Base-by-base conservation (phyloP, 192 early-diverging fungal species). In the Coemansia nantahalensis region DNA sequence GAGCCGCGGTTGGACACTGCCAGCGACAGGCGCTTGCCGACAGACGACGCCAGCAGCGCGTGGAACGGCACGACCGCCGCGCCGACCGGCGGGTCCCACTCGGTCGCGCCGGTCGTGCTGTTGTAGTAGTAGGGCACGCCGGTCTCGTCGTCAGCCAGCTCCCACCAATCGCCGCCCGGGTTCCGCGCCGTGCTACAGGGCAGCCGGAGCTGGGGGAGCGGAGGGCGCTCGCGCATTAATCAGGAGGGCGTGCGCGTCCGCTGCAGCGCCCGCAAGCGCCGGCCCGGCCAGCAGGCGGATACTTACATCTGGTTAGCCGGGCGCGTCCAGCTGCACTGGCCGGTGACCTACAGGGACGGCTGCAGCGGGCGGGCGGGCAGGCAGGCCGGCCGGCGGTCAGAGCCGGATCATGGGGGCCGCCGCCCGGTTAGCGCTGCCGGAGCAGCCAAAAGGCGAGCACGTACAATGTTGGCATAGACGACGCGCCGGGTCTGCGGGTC, bases 121-220 rank as follows among this genome's bases (percentile, higher is more conserved):
- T 94, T 88, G 79, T 97, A 96, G 70, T 93, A 97, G 59, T 95
- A 98, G 8, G 92, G 92, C 41, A 90, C 63, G 39, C 90, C 83
- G 33, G 87, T 80, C 32, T 86, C 68, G 30, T 94, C 88, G 66
- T 95, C 93, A 56, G 84, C 86, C 23, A 94, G 83, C 79, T 98
- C 93, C 95, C 95, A 98, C 92, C 93, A 98, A 60, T 98, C 95
- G 61, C 83, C 83, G 39, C 80, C 79, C 18, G 82, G 85, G 64
- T 89, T 82, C 53, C 68, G 83, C 19, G 83, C 82, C 37, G 84
- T 80, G 22, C 89, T 92, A 71, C 48, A 63, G 24, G 34, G n/a
- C n/a, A n/a, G n/a, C n/a, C n/a, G n/a, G n/a, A n/a, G n/a, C n/a
- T n/a, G n/a, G n/a, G n/a, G n/a, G n/a, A n/a, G n/a, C n/a, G n/a